Base-by-base conservation (phyloP, 306 rosid species). In the Acacia melanoxylon region DNA sequence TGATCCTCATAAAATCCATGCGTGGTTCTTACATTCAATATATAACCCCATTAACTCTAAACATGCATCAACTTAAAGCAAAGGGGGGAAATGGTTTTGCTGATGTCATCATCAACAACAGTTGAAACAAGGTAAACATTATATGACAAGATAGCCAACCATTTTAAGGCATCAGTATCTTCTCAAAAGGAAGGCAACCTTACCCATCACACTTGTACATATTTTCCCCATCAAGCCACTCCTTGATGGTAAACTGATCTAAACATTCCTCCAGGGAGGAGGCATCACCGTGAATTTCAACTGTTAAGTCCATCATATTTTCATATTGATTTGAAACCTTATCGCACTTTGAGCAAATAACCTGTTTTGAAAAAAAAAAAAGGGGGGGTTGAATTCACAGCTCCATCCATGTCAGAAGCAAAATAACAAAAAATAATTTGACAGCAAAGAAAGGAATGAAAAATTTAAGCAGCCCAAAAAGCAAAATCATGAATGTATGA, bases 171-270 rank as follows among this genome's bases (percentile, higher is more conserved):
- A 25, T 40, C 27, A 67, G 58, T 67, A 74, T 74, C 80, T 29
- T 33, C 56, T 54, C 80, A 77, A 87, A 54, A 48, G 80, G 68
- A 69, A 80, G 48, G 72, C 20, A 63, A 56, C 58, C 98, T 78
- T 91, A 95, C 99, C 97, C 95, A 31, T 95, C 99, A 44, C 99
- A 95, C 89, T 93, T 95, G 86, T 95, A 95, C 98, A 82, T 92
- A 85, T 95, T 95, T 16, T 95, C 99, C 25, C 98, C 99, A 58
- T 95, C 90, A 83, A 96, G 98, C 78, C 90, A 86, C 85, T 96
- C 99, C 85, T 83, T 84, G 83, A 35, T 89, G 19, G 99, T 96
- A 84, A 93, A 96, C 85, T 93, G 99, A 75, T 92, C 92, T 41
- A 96, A 94, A 88, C 99, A 96, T 87, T 93, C 97, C 89, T 93